Evolutionary conservation across 2,329 filamentous ascomycete genomes (phyloP).

Genomic region (Penicillium glabrum): DNA sequence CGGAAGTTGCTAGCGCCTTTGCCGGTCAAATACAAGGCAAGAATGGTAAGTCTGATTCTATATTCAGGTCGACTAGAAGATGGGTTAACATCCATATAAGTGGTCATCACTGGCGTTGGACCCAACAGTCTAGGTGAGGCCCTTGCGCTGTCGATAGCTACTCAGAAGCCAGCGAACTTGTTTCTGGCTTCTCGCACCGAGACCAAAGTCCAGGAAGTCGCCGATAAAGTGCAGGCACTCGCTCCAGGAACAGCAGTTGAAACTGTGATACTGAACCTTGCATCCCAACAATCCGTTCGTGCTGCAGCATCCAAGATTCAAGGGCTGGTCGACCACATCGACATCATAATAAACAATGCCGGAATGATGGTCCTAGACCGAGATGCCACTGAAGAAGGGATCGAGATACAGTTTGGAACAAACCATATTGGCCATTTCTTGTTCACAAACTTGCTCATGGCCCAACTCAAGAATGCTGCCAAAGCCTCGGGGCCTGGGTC

Average conservation of each 20-base stretch:
- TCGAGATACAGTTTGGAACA: constrained; percentile 35
- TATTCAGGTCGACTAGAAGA: background rate
- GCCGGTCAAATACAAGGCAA: constrained; percentile 17
- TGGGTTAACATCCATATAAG: constrained; percentile 5
- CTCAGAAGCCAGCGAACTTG: constrained; percentile 30
- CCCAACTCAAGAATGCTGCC: constrained; percentile 21
- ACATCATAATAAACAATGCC: constrained; percentile 36
- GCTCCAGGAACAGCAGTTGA: background rate
- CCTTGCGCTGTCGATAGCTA: constrained; percentile 34
- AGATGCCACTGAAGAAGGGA: constrained; percentile 27
- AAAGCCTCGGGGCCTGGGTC: constrained; percentile 3
- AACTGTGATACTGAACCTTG: constrained; percentile 25
- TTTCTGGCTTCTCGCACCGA: constrained; percentile 41
- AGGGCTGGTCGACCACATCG: constrained; percentile 20
- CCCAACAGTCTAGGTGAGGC: constrained; percentile 36
- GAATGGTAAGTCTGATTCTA: constrained; percentile 8
- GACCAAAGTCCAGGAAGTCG: constrained; percentile 33
- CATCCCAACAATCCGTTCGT: constrained; percentile 27
- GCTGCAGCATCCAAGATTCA: constrained; percentile 25
- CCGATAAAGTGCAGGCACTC: constrained; percentile 18
- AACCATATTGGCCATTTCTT: constrained; percentile 38
- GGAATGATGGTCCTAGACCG: constrained; percentile 31
- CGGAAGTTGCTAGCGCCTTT: constrained; percentile 32
- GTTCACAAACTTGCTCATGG: constrained; percentile 31
- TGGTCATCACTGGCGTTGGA: constrained; percentile 43